Evolutionary conservation across 331 rosid genomes (phyloP).

Genomic region (Acacia pycnantha): DNA sequence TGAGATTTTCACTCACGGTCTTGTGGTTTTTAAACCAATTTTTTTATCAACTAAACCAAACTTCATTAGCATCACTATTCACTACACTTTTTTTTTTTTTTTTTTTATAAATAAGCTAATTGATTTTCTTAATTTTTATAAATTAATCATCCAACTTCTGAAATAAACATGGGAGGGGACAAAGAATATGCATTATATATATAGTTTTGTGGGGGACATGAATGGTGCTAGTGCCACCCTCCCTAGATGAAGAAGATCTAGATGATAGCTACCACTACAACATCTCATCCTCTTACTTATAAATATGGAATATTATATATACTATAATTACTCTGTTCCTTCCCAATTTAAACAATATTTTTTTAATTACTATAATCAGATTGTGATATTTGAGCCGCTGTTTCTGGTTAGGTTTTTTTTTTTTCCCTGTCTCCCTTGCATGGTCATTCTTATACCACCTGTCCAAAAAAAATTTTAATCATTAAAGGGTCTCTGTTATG

Average conservation of each 20-base stretch:
- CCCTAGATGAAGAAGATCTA: background rate
- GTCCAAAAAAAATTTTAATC: background rate
- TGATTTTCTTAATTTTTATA: too few relatives aligned
- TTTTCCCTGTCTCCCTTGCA: background rate
- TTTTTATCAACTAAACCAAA: too few relatives aligned
- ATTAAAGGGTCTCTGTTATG: background rate
- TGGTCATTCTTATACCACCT: background rate
- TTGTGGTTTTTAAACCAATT: too few relatives aligned
- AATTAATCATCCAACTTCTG: too few relatives aligned
- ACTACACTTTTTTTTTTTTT: too few relatives aligned
- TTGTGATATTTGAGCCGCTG: background rate
- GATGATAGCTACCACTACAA: background rate
- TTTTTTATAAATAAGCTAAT: too few relatives aligned
- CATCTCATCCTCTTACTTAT: background rate
- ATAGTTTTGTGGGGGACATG: background rate
- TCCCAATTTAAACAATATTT: background rate
- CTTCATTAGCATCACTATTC: too few relatives aligned
- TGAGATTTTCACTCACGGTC: too few relatives aligned
- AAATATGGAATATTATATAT: background rate
- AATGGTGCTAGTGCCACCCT: background rate
- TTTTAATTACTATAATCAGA: background rate
- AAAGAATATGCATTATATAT: too few relatives aligned
- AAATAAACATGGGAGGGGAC: too few relatives aligned
- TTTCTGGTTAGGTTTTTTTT: background rate
- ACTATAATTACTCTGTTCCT: background rate